phyloP scores from a whole-genome alignment of 768 basidiomycete genomes.

The Leccinum uliginosum region DNA sequence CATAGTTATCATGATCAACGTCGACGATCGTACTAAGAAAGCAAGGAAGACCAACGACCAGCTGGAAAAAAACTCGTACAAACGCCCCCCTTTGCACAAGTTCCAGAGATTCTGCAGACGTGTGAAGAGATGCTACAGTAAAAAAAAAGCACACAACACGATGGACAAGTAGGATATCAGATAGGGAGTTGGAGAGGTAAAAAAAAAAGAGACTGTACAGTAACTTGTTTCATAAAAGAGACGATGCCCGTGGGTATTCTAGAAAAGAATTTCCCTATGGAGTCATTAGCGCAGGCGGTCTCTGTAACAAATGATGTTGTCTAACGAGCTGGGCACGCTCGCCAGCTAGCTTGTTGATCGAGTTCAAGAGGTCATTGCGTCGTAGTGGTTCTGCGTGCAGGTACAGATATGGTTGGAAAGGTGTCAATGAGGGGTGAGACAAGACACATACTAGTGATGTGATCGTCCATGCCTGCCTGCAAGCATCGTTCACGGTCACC shows the following conservation, averaged over 20 bases:
- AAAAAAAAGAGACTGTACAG: no score
- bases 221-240: background rate
- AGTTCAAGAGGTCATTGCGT: constrained; percentile 73
- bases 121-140: background rate
- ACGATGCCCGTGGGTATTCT: constrained; percentile 2
- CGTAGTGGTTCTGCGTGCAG: constrained; percentile 64
- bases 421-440: background rate
- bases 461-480: constrained; percentile 79
- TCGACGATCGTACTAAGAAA: background rate
- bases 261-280: constrained; percentile 9
- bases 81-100: background rate
- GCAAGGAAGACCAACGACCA: background rate
- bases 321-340: constrained; percentile 44
- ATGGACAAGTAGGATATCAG: background rate
- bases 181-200: background rate
- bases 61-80: background rate
- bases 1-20: background rate
- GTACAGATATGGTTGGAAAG: background rate
- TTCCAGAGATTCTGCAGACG: background rate
- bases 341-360: constrained; percentile 75
- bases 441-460: constrained; percentile 65
- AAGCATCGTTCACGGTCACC: constrained; percentile 76
- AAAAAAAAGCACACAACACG: background rate
- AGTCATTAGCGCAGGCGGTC: constrained; percentile 31
- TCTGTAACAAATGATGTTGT: constrained; percentile 29